Conservation (phyloP, 345 rosid species). For the Gossypium mustelinum region DNA sequence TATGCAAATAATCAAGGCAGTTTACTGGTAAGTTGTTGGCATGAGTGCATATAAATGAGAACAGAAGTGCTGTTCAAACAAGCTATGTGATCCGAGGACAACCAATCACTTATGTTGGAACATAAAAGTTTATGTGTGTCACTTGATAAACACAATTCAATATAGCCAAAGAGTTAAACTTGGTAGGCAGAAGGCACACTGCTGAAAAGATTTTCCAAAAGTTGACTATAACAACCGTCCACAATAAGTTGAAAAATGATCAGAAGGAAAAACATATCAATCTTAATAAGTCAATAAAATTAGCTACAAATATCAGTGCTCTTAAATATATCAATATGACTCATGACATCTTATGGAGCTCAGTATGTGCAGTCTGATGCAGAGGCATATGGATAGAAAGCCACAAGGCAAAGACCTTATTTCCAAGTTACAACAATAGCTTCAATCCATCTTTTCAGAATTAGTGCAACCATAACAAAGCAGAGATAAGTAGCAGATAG, state of each 20-base stretch:
- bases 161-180: background rate
- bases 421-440: background rate
- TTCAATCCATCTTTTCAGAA: background rate
- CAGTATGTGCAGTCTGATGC: background rate
- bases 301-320: background rate
- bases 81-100: conserved; percentile 1
- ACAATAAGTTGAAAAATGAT: background rate
- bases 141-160: background rate
- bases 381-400: background rate
- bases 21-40: conserved; percentile 4
- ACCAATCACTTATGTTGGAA: background rate
- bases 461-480: background rate
- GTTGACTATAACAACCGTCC: background rate
- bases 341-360: background rate
- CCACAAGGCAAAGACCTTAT: no score
- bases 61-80: background rate
- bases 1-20: background rate
- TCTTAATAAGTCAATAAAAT: no score
- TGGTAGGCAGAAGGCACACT: background rate
- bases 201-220: background rate
- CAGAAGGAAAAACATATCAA: background rate
- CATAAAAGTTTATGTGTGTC: background rate
- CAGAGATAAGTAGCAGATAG: background rate
- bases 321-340: background rate
- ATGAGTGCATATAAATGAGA: background rate